Conservation (phyloP, 2,329 filamentous ascomycete genomes). For the Dactylellina drechsleri region DNA sequence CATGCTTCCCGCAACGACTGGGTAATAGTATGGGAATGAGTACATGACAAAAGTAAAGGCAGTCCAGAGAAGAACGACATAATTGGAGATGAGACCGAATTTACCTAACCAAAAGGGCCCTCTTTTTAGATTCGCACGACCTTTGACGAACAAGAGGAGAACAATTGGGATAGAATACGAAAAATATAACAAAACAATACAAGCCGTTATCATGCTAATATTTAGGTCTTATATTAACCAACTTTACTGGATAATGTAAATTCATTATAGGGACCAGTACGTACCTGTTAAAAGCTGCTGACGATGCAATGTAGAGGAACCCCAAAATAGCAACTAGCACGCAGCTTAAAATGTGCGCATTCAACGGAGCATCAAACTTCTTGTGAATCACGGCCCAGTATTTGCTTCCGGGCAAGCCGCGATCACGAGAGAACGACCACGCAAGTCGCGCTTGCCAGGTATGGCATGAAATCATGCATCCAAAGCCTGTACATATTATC, state of each 20-base stretch:
- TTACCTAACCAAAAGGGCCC: conserved; percentile 62
- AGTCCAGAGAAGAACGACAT: conserved; percentile 62
- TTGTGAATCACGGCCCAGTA: too few relatives aligned
- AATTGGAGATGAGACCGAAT: conserved; percentile 60
- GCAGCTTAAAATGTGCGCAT: too few relatives aligned
- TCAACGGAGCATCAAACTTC: too few relatives aligned
- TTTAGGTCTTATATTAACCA: conserved; percentile 58
- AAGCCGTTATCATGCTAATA: conserved; percentile 58
- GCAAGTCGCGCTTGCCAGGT: too few relatives aligned
- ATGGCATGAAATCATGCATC: too few relatives aligned
- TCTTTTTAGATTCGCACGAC: conserved; percentile 62
- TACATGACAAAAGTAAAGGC: conserved; percentile 64
- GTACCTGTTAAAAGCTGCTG: too few relatives aligned
- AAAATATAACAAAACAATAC: conserved; percentile 59
- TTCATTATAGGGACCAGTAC: too few relatives aligned
- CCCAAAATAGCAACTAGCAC: too few relatives aligned
- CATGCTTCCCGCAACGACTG: conserved; percentile 60
- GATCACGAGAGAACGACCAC: too few relatives aligned
- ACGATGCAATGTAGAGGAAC: too few relatives aligned
- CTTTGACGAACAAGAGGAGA: conserved; percentile 60
- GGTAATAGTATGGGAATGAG: conserved; percentile 64
- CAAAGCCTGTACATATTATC: too few relatives aligned
- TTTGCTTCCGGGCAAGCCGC: too few relatives aligned
- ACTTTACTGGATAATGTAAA: conserved; percentile 61
- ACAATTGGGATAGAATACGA: conserved; percentile 59